phyloP scores from a whole-genome alignment of 768 basidiomycete genomes.

The Hericium coralloides region DNA sequence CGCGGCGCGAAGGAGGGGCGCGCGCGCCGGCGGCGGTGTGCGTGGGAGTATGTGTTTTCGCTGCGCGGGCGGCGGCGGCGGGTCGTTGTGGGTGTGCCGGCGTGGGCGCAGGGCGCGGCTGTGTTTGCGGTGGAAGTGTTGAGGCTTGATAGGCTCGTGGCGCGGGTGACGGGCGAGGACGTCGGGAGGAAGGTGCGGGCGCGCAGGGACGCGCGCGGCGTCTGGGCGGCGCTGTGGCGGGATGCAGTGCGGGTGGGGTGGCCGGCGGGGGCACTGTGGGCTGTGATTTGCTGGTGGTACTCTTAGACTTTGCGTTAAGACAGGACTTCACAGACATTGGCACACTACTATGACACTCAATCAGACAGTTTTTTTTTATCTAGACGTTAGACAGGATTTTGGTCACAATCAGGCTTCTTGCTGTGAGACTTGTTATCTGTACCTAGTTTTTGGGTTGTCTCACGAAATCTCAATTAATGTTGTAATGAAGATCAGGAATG shows the following conservation, averaged over 20 bases:
- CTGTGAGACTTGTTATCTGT: no score
- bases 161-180: neutral
- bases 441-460: no score
- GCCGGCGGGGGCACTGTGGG: slow-evolving; percentile 4
- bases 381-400: no score
- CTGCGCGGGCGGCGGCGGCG: slow-evolving; percentile 46
- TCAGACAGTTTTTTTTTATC: no score
- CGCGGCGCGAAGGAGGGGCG: neutral
- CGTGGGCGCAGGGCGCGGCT: slow-evolving; percentile 8
- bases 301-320: neutral
- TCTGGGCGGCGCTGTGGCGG: slow-evolving; percentile 4
- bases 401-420: no score
- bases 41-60: slow-evolving; percentile 47
- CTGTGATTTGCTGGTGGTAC: slow-evolving; percentile 2
- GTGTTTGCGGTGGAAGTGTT: neutral
- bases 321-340: no score
- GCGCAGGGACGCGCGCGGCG: neutral
- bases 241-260: slow-evolving; percentile 6
- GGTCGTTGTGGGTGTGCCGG: slow-evolving; percentile 38
- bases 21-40: neutral
- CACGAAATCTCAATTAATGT: no score
- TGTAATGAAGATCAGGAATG: no score
- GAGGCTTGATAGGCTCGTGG: neutral
- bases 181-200: neutral
- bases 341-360: no score